These are phyloP conservation scores for Agarophyton chilense DNA, from an alignment of 23 red algal genomes.

Conservation along the genomic window DNA sequence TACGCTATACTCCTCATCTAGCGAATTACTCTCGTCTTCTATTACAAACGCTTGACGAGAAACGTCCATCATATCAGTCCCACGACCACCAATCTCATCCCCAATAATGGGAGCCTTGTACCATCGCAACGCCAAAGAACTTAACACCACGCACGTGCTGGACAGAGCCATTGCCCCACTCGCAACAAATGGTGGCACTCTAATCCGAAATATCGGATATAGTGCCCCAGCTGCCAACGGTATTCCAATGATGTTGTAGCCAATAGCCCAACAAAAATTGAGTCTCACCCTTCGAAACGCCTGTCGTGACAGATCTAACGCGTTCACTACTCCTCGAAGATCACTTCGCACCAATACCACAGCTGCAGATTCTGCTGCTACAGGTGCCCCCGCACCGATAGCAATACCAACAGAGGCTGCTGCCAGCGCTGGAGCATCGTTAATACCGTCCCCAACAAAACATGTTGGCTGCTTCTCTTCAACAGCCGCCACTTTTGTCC, in stretches of 20 bases:
- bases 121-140: constrained; percentile 69
- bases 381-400: constrained; percentile 78
- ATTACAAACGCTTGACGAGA: not conserved
- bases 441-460: constrained; percentile 98
- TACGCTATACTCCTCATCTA: not conserved
- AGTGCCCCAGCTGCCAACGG: constrained; percentile 87
- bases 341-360: constrained; percentile 81
- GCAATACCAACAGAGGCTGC: constrained; percentile 88
- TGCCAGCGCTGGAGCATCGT: constrained; percentile 95
- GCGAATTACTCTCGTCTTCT: not conserved
- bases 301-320: constrained; percentile 67
- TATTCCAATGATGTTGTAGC: constrained; percentile 90
- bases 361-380: constrained; percentile 80
- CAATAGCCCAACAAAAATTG: constrained; percentile 91
- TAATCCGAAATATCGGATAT: constrained; percentile 73
- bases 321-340: constrained; percentile 76
- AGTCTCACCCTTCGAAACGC: constrained; percentile 85
- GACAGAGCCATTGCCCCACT: constrained; percentile 89
- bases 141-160: constrained; percentile 78
- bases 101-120: constrained; percentile 68
- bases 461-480: constrained; percentile 40
- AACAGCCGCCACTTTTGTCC: constrained; percentile 73
- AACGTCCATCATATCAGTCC: not conserved
- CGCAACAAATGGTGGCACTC: constrained; percentile 84
- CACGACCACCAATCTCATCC: not conserved